A percentile compares a stretch with the other conserved stretches of the same genome.
These are phyloP conservation scores for Fusarium goolgardi DNA, from an alignment of 2,329 filamentous ascomycete species.

Conservation along the genomic window DNA sequence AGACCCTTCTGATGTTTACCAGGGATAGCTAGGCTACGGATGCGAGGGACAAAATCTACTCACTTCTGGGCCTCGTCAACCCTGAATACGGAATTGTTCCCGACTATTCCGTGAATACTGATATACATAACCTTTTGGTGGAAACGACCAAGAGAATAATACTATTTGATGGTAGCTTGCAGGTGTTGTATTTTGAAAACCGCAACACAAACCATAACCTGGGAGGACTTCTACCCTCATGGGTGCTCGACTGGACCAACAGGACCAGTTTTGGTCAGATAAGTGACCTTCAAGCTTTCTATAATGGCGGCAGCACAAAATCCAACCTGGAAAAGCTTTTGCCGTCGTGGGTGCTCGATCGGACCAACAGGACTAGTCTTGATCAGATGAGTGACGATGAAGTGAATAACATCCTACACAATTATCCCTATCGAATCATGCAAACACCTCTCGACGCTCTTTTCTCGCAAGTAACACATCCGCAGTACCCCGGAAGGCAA, in stretches of 20 bases:
- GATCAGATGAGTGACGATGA: no score
- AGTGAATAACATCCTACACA: rapidly evolving
- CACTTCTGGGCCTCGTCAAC: not conserved
- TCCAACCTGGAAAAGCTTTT: rapidly evolving
- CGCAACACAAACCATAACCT: rapidly evolving
- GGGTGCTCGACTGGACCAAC: slow-evolving; percentile 6
- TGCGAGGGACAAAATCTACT: slow-evolving; percentile 3
- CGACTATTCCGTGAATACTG: not conserved
- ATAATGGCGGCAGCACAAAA: rapidly evolving
- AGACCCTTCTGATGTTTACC: not conserved
- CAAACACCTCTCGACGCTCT: not conserved
- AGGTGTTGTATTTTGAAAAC: not conserved
- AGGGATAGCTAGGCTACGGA: not conserved
- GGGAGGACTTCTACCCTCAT: not conserved
- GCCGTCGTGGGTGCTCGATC: slow-evolving; percentile 9
- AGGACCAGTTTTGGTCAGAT: no score
- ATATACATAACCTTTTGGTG: not conserved
- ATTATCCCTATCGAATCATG: not conserved
- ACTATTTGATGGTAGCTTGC: not conserved
- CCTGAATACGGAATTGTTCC: not conserved
- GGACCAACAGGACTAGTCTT: not conserved
- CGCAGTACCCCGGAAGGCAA: rapidly evolving
- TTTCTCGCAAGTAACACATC: not conserved
- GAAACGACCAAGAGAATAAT: slow-evolving; percentile 13
- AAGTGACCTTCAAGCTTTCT: no score